phyloP scores from a whole-genome alignment of 208 protist genomes.

The Trichomonas gallinae region DNA sequence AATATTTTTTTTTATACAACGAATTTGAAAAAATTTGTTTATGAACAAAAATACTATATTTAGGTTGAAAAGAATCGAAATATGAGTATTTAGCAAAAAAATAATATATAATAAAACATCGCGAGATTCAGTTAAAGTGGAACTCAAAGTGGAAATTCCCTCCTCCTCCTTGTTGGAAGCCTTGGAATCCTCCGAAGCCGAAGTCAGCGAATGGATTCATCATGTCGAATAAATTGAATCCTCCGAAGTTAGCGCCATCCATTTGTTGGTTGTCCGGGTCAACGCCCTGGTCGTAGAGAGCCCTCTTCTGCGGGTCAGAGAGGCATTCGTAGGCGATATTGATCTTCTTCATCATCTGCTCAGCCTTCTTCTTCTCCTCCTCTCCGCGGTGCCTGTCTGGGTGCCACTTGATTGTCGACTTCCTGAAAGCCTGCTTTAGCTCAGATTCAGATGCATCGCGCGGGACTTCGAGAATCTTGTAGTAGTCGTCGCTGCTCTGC shows the following conservation, averaged over 20 bases:
- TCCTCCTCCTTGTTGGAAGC: no score
- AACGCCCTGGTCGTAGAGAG: not conserved
- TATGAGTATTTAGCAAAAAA: no score
- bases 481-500: not conserved
- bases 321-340: not conserved
- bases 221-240: not conserved
- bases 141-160: not conserved
- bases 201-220: not conserved
- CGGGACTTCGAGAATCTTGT: not conserved
- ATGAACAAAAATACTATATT: no score
- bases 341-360: conserved; percentile 15
- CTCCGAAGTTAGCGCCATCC: not conserved
- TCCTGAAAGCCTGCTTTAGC: not conserved
- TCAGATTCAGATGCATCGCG: not conserved
- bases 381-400: not conserved
- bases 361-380: not conserved
- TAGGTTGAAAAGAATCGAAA: no score
- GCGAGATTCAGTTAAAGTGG: not conserved
- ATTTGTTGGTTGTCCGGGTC: not conserved
- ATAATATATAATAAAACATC: no score
- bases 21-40: no score
- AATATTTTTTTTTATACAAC: no score
- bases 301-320: not conserved
- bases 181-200: not conserved
- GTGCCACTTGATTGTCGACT: not conserved